Base-by-base conservation (phyloP, 208 protist species). In the Porcisia deanei region DNA sequence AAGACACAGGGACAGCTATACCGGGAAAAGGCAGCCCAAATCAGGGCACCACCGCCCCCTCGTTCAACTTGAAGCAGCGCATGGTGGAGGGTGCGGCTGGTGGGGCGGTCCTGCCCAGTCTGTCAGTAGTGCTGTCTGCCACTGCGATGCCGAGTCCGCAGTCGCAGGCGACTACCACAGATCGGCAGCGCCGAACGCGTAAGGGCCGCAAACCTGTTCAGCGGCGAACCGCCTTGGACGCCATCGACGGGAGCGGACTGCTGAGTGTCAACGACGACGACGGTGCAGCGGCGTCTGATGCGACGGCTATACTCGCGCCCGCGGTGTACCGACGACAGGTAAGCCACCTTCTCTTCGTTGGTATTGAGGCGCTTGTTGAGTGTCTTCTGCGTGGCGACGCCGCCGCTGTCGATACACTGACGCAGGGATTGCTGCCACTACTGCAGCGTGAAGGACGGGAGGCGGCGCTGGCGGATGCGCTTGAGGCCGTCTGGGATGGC, bases 401-500 rank as follows among this genome's bases (percentile, higher is more conserved):
- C 49, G 55, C 55, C 7, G 77, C 61, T n/a, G 77, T 82, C 47
- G 52, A 73, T 47, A 25, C 6, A 39, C 49, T 82, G 57, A 25
- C 54, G 30, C 65, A 63, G 41, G 72, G 58, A n/a, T 39, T 82
- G 59, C 53, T 82, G 64, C 77, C 77, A 34, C 53, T 82, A 47
- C 77, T 82, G 49, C 72, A 74, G 65, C 71, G 71, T 30, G 77
- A 82, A 34, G 77, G 77, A 1, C 69, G 69, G 9, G 71, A 72
- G 63, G 54, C 78, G 1, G 80, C 77, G n/a, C 49, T 82, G 30
- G 81, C 82, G 55, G 73, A 76, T 10, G 81, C 59, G 30, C 71
- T 88, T 3, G 68, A 80, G 55, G 61, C 39, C 69, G 57, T 83
- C 37, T 81, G 73, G 57, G 47, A 68, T 5, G 53, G 68, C 37